These are phyloP conservation scores for Myxozyma neotropica DNA, from an alignment of 805 yeast species.

Conservation along the genomic window DNA sequence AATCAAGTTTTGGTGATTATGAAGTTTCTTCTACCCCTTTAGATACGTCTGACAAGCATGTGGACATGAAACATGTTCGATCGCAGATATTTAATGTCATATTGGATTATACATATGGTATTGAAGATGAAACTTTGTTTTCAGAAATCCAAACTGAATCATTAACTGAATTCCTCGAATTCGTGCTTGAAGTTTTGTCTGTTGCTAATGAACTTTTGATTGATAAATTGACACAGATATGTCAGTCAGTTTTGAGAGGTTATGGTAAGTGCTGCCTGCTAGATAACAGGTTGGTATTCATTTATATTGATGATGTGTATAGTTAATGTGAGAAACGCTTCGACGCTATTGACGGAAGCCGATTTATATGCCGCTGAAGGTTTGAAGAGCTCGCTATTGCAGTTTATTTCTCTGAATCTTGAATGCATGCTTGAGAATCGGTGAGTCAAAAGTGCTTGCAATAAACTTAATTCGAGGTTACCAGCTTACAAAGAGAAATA, in stretches of 20 bases:
- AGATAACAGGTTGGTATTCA: neutral
- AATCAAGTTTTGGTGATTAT: neutral
- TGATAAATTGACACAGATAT: conserved; percentile 58
- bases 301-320: neutral
- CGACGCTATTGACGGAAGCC: conserved; percentile 58
- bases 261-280: conserved; percentile 57
- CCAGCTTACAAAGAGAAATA: neutral
- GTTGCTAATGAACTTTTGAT: conserved; percentile 65
- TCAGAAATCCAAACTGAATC: conserved; percentile 43
- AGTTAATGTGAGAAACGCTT: conserved; percentile 58
- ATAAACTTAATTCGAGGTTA: neutral
- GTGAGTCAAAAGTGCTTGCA: conserved; percentile 2
- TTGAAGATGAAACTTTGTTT: conserved; percentile 41
- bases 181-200: conserved; percentile 60
- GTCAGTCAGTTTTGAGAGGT: conserved; percentile 54
- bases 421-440: conserved; percentile 60
- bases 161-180: conserved; percentile 52
- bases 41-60: neutral
- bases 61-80: conserved; percentile 51
- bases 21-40: neutral
- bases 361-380: conserved; percentile 54
- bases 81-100: conserved; percentile 52
- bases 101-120: conserved; percentile 61
- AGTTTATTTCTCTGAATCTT: conserved; percentile 68
- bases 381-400: conserved; percentile 61